A percentile compares a stretch with the other conserved stretches of the same genome.
Conservation (phyloP, 176 grass and related monocot species). For the Pharus latifolius region DNA sequence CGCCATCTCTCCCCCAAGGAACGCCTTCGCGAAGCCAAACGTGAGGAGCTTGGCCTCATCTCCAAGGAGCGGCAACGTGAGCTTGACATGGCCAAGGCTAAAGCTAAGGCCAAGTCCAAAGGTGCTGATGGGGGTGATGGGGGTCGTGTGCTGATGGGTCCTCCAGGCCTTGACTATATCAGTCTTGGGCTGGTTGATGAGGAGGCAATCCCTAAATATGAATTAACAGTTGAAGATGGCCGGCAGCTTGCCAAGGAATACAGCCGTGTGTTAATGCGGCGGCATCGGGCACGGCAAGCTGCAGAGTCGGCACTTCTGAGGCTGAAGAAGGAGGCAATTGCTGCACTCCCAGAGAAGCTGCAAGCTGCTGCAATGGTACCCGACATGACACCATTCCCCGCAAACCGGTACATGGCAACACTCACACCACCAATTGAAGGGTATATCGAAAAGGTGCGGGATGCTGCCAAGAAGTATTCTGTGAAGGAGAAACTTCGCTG, state of each 20-base stretch:
- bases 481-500: conserved; percentile 67
- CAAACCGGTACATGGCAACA: conserved; percentile 72
- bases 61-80: conserved; percentile 75
- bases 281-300: conserved; percentile 59
- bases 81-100: conserved; percentile 62
- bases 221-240: conserved; percentile 72
- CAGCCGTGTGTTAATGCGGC: conserved; percentile 74
- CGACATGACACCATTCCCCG: conserved; percentile 70
- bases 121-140: conserved; percentile 18
- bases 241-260: conserved; percentile 64
- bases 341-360: conserved; percentile 66
- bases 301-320: conserved; percentile 49
- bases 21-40: conserved; percentile 51
- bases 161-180: conserved; percentile 65
- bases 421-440: conserved; percentile 92
- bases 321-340: conserved; percentile 72
- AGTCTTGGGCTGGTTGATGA: conserved; percentile 78
- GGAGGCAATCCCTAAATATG: conserved; percentile 67
- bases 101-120: conserved; percentile 40
- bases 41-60: conserved; percentile 76
- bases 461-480: conserved; percentile 51
- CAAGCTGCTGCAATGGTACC: conserved; percentile 56
- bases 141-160: conserved; percentile 47
- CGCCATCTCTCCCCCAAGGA: conserved; percentile 50
- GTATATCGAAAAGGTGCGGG: conserved; percentile 56